These are phyloP conservation scores for Goffeauzyma gilvescens DNA, from an alignment of 768 basidiomycete genomes.

Conservation along the genomic window DNA sequence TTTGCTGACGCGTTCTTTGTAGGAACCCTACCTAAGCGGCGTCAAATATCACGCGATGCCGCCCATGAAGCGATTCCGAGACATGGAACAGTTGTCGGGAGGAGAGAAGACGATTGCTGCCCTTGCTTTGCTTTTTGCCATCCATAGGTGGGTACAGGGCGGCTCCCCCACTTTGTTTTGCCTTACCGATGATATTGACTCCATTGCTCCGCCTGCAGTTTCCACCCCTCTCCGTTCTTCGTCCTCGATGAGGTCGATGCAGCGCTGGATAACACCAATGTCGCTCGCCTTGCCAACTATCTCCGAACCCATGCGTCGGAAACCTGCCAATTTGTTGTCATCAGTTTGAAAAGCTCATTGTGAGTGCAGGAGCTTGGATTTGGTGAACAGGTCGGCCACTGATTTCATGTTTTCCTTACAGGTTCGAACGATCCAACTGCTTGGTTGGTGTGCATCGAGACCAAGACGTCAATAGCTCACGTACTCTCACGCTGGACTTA, in stretches of 20 bases:
- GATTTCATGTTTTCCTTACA: neutral
- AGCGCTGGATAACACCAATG: constrained; percentile 95
- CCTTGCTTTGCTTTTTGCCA: constrained; percentile 84
- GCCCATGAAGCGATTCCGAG: constrained; percentile 95
- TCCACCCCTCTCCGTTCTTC: constrained; percentile 92
- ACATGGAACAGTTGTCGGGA: constrained; percentile 96
- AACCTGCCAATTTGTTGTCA: constrained; percentile 86
- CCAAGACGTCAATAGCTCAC: constrained; percentile 80
- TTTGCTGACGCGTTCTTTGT: neutral
- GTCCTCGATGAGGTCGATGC: constrained; percentile 98
- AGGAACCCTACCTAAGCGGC: constrained; percentile 70
- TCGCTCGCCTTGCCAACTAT: constrained; percentile 84
- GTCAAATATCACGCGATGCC: constrained; percentile 99
- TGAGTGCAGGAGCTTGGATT: constrained; percentile 10
- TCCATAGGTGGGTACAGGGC: constrained; percentile 85
- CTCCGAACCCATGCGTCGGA: constrained; percentile 68
- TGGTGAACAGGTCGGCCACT: neutral
- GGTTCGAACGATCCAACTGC: constrained; percentile 69
- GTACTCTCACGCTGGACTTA: constrained; percentile 78
- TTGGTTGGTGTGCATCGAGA: constrained; percentile 87
- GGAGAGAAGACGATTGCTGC: constrained; percentile 98
- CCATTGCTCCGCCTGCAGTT: constrained; percentile 43
- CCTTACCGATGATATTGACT: neutral
- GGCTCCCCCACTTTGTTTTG: constrained; percentile 4
- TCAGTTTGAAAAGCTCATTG: constrained; percentile 82